Evolutionary conservation across 305 asterid species (phyloP).

Genomic region (Plantago coronopus): DNA sequence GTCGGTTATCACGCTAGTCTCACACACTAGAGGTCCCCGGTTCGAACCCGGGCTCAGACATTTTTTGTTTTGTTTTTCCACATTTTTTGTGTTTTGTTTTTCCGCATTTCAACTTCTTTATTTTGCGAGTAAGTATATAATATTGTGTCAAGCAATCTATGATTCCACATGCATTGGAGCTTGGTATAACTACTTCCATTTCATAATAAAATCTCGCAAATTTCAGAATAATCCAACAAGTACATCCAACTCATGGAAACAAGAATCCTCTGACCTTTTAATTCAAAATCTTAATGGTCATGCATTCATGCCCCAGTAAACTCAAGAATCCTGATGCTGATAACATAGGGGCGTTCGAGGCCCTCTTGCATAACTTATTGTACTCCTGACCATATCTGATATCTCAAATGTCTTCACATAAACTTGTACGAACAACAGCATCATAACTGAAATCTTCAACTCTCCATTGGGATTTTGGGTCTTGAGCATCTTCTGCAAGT

Average conservation of each 20-base stretch:
- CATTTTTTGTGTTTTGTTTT: too few species aligned
- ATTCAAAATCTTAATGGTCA: not conserved
- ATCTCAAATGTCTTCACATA: too few species aligned
- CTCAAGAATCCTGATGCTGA: not conserved
- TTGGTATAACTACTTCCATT: not conserved
- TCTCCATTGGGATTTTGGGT: not conserved
- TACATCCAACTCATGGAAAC: not conserved
- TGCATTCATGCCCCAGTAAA: not conserved
- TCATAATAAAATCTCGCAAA: not conserved
- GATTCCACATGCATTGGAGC: not conserved
- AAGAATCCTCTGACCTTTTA: not conserved
- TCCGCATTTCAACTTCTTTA: too few species aligned
- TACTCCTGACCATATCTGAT: too few species aligned
- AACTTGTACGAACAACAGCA: not conserved
- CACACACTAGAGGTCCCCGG: slow-evolving; percentile 99
- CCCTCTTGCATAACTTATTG: too few species aligned
- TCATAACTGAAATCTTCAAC: not conserved
- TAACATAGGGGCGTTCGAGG: not conserved
- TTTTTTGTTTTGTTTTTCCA: not conserved
- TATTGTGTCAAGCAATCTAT: too few species aligned
- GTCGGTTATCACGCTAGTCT: slow-evolving; percentile 99
- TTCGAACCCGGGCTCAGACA: slow-evolving; percentile 99
- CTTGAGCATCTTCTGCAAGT: not conserved
- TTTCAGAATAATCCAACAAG: not conserved
- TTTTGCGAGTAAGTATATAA: too few species aligned